Evolutionary conservation across 768 basidiomycete species (phyloP).

Genomic region (Pisolithus marmoratus): DNA sequence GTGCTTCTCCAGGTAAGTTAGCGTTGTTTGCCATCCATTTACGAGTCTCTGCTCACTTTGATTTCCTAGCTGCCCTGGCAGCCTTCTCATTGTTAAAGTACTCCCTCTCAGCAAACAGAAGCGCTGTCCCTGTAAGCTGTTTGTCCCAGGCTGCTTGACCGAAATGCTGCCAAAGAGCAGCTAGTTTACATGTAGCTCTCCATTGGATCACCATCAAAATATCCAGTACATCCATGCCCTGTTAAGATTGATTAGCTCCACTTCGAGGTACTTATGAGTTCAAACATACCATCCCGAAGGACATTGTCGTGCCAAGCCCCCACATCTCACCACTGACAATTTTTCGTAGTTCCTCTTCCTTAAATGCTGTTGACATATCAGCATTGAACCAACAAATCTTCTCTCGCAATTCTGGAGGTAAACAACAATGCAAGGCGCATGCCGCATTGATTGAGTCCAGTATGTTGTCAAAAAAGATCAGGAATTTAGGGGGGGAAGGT

Average conservation of each 20-base stretch:
- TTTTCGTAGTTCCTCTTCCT: conserved; percentile 8
- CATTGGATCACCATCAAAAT: conserved; percentile 33
- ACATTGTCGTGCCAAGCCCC: conserved; percentile 26
- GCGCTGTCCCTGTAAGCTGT: conserved; percentile 10
- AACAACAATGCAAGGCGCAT: conserved; percentile 5
- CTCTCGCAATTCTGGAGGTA: conserved; percentile 8
- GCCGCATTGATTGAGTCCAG: conserved; percentile 11
- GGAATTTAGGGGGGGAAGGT: conserved; percentile 11
- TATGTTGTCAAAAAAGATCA: conserved; percentile 25
- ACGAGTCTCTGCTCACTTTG: background rate
- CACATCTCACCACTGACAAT: conserved; percentile 15
- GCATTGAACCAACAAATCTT: conserved; percentile 21
- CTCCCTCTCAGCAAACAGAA: conserved; percentile 26
- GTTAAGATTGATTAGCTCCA: background rate
- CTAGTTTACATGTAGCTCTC: conserved; percentile 17
- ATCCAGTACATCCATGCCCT: conserved; percentile 34
- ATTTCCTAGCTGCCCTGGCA: background rate
- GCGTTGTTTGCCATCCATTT: background rate
- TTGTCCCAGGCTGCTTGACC: conserved; percentile 22
- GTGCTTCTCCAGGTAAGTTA: background rate
- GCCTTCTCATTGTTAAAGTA: conserved; percentile 18
- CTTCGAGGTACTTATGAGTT: no score
- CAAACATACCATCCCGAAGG: conserved; percentile 32
- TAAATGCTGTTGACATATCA: conserved; percentile 11
- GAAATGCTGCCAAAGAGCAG: conserved; percentile 29